Evolutionary conservation across 768 basidiomycete species (phyloP).

Genomic region (Russula virescens): DNA sequence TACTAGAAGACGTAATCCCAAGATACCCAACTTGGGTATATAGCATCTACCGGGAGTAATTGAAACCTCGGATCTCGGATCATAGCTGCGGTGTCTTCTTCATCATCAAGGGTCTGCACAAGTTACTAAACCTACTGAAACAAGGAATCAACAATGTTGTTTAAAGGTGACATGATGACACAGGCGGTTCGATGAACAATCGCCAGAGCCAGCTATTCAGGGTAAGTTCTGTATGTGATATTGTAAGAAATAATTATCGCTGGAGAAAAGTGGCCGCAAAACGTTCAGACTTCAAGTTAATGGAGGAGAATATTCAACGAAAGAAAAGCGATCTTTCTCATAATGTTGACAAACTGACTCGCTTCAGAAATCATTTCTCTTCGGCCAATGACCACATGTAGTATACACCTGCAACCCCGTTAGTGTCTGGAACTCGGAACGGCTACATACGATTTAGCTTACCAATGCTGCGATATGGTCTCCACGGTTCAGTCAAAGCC

Average conservation of each 20-base stretch:
- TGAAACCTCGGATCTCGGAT: background rate
- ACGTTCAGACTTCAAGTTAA: background rate
- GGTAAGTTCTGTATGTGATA: background rate
- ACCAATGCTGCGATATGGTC: conserved; percentile 79
- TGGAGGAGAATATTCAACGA: too few species aligned
- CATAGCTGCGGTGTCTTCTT: background rate
- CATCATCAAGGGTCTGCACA: background rate
- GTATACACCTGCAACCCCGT: conserved; percentile 51
- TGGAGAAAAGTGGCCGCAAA: background rate
- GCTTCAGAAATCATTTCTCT: conserved; percentile 22
- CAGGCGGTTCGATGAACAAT: background rate
- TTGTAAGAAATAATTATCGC: background rate
- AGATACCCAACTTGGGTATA: background rate
- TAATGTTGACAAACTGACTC: background rate
- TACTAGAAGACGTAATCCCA: background rate
- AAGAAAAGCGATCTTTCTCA: background rate
- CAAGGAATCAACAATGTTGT: background rate
- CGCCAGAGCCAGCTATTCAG: background rate
- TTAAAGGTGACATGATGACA: background rate
- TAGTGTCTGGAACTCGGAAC: background rate
- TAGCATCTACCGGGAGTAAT: background rate
- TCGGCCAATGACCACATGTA: conserved; percentile 84
- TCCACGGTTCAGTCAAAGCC: conserved; percentile 67
- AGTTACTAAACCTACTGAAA: background rate
- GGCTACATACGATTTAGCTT: conserved; percentile 25